These are phyloP conservation scores for Lentinula novae-zelandiae DNA, from an alignment of 1,284 basidiomycete genomes.

Conservation along the genomic window DNA sequence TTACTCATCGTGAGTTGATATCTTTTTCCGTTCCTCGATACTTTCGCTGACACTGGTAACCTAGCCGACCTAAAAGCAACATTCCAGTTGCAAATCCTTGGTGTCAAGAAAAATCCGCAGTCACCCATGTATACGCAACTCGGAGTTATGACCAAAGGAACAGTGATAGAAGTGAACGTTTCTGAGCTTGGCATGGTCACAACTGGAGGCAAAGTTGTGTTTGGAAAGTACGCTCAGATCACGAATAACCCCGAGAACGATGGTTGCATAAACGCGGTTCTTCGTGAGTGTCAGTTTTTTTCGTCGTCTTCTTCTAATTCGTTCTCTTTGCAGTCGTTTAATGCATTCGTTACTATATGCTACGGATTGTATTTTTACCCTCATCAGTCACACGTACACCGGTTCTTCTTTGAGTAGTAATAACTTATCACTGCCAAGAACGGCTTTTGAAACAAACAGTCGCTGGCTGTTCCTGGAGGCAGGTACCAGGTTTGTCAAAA, in stretches of 20 bases:
- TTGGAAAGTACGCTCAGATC: slow-evolving; percentile 94
- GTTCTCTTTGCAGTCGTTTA: neutral
- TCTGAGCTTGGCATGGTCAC: slow-evolving; percentile 98
- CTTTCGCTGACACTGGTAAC: slow-evolving; percentile 8
- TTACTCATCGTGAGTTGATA: slow-evolving; percentile 88
- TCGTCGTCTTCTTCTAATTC: neutral
- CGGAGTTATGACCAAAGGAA: slow-evolving; percentile 98
- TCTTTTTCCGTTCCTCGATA: neutral
- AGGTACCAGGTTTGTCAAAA: no score
- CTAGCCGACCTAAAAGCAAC: slow-evolving; percentile 95
- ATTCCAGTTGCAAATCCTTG: slow-evolving; percentile 97
- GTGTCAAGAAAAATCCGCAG: slow-evolving; percentile 99
- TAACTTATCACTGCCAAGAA: neutral
- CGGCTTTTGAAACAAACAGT: no score
- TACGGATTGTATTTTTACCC: slow-evolving; percentile 1
- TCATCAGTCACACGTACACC: neutral
- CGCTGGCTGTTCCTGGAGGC: no score
- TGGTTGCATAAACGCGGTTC: slow-evolving; percentile 93
- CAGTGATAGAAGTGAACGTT: slow-evolving; percentile 98
- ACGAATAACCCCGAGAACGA: slow-evolving; percentile 97
- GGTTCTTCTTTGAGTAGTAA: no score
- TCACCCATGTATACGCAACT: slow-evolving; percentile 96
- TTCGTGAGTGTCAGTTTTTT: slow-evolving; percentile 51
- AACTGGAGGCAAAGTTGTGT: slow-evolving; percentile 93
- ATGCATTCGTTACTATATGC: neutral